Evolutionary conservation across 2,329 filamentous ascomycete genomes (phyloP), one percentile per base, ranked within the genome.

Genomic region (Teratosphaeria nubilosa): DNA sequence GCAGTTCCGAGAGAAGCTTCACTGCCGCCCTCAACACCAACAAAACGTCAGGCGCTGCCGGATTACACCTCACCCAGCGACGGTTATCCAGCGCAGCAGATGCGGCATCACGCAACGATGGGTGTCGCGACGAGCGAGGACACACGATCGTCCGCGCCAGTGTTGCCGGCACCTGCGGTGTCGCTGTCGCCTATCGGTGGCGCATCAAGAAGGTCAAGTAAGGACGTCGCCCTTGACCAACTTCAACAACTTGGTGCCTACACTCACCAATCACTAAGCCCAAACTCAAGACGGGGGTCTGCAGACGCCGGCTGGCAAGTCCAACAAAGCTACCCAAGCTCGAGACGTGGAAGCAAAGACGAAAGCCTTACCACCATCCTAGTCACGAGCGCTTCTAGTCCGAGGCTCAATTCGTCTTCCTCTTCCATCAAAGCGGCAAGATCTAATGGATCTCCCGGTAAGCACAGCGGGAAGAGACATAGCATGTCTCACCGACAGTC

Each of bases 161-260:
- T 64, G 5, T 48, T 64, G 30, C 53, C 58, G 58, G 32, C 63
- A 54, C 60, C 63, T 58, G 2, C 62, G 61, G 45, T 66, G 16
- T 60, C 67, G 50, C 58, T 66, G 14, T 65, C 68, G 24, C 60
- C 68, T 27, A 58, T 56, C 16, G 65, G 62, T 45, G 63, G 62
- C 14, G 60, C 65, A 2, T 69, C 68, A 30, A 59, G 69, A 59
- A 62, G 70, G 41, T 72, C 70, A 5, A 72, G 70, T 56, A 73
- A 73, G 58, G 70, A 73, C 51, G 69, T 70, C 5, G 69, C 70
- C 5, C 64, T 73, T 9, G 69, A 69, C 52, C 67, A 70, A 31
- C 51, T 71, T 34, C 69, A 71, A 48, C 69, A 71, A 48, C 58
- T 65, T 45, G 67, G 62, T 51, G 60, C 65, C 13, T 65, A 63